Base-by-base conservation (phyloP, 768 basidiomycete species). In the Leccinum longicurvipes region DNA sequence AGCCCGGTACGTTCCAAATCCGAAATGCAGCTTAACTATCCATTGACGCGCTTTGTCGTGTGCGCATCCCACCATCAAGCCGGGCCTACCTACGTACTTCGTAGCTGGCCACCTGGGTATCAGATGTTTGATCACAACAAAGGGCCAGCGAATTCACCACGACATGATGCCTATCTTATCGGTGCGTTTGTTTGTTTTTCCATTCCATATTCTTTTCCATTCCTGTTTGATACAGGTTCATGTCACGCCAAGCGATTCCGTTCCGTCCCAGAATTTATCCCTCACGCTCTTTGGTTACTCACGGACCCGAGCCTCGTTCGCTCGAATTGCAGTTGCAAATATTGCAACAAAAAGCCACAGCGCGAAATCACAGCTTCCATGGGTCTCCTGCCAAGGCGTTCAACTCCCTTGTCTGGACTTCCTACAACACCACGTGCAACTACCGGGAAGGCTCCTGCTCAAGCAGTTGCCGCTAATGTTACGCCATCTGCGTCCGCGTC, bases 181-280 rank as follows among this genome's bases (percentile, higher is more conserved):
- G 91, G 91, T 91, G 21, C 32, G 74, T 62, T 17, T 44, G 44
- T n/a, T 52, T 15, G 17, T 45, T 15, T 54, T 3, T 27, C 32
- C 34, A 2, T 17, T 42, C n/a, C 51, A 3, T 14, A n/a, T 21
- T 1, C 3, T 39, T 51, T 34, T 48, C 8, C n/a, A 19, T 15
- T 53, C 39, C 47, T 14, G 21, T 52, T 34, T 19, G 28, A 49
- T 56, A 23, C 54, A 77, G 71, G 73, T 72, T 85, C 84, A 2
- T 54, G 61, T 28, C 55, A 72, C 48, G 71, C 77, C 39, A 73
- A 72, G 28, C 80, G 74, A 53, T 93, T 92, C 69, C 87, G 92
- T 42, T 92, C 91, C 12, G 75, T 84, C n/a, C 86, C 87, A 47
- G 92, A 94, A 66, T 91, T 93, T 67, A 80, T 87, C 47, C 90